Evolutionary conservation across 306 rosid genomes (phyloP).

Genomic region (Prunus mira): DNA sequence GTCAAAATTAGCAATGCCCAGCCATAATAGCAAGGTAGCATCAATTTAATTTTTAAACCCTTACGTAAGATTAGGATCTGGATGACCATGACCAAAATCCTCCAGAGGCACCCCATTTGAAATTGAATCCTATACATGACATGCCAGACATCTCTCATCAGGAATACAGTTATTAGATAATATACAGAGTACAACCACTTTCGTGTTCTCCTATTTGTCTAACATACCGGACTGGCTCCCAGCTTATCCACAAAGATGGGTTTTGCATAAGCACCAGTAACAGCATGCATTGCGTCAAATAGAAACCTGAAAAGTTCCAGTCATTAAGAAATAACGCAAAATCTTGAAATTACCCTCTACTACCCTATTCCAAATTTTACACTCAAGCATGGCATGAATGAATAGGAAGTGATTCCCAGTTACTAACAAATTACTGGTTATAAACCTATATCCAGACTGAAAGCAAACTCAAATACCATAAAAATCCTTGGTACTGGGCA

Average conservation of each 20-base stretch:
- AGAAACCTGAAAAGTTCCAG: constrained; percentile 51
- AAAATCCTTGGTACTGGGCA: constrained; percentile 13
- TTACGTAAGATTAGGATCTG: constrained; percentile 98
- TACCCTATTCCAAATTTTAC: constrained; percentile 8
- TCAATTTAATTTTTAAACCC: constrained; percentile 21
- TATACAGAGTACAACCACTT: not conserved
- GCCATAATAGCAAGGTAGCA: constrained; percentile 12
- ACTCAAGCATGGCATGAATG: not conserved
- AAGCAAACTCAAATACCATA: constrained; percentile 9
- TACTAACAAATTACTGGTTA: not conserved
- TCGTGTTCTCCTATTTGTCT: constrained; percentile 1
- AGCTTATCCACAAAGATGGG: constrained; percentile 95
- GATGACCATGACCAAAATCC: constrained; percentile 97
- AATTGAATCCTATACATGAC: constrained; percentile 70
- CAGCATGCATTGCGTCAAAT: constrained; percentile 98
- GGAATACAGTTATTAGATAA: constrained; percentile 7
- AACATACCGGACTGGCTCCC: constrained; percentile 71
- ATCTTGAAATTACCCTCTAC: not conserved
- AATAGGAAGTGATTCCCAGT: not conserved
- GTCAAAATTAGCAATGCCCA: constrained; percentile 18
- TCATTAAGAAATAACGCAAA: constrained; percentile 19
- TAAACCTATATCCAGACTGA: not conserved
- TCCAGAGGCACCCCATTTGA: constrained; percentile 86
- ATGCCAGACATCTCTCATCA: constrained; percentile 32
- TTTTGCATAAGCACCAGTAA: constrained; percentile 92